Base-by-base conservation (phyloP, 2,329 filamentous ascomycete species). In the Ophiostoma ips region DNA sequence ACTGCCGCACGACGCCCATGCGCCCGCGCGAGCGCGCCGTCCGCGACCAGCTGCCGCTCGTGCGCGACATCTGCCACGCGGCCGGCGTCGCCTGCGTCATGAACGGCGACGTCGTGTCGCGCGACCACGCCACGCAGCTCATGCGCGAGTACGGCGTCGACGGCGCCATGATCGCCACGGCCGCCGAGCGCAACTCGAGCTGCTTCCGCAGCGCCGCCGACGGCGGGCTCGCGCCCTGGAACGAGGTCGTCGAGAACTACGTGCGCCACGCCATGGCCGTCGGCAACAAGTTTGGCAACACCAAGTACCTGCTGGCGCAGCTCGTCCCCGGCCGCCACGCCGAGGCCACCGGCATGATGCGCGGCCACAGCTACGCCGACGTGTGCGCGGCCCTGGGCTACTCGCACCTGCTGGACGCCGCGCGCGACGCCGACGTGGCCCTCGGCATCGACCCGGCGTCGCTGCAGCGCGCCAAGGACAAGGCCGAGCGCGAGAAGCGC, bases 1-100 rank as follows among this genome's bases (percentile, higher is more conserved):
- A 98, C 69, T 98, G 92, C 67, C 86, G 92, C 21, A 98, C 92
- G 0, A 90, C 89, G 6, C 87, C 89, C 1, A 98, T 98, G 92
- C 78, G 92, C 35, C 89, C 90, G 2, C 74, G 89, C 45, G 88
- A 96, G 66, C 76, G 80, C 21, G 92, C 90, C 3, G 87, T 96
- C 52, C 78, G 92, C 16, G 82, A 81, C 21, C 89, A 95, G 66
- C 71, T 98, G 53, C 75, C 75, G 52, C 94, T 95, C 85, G 75
- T 98, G 44, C 83, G 77, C 1, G 71, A 79, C 5, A 72, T 95
- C 1, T 98, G 92, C 61, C 81, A 76, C 55, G 81, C 88, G 56
- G 81, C 81, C 11, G 90, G 90, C 28, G 88, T 98, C 2, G 88
- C 90, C 9, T 95, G 90, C 61, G 67, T 96, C 37, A 89, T 96